These are phyloP conservation scores for Choanephora cucurbitarum DNA, from an alignment of 371 early-diverging fungal species.

Conservation along the genomic window DNA sequence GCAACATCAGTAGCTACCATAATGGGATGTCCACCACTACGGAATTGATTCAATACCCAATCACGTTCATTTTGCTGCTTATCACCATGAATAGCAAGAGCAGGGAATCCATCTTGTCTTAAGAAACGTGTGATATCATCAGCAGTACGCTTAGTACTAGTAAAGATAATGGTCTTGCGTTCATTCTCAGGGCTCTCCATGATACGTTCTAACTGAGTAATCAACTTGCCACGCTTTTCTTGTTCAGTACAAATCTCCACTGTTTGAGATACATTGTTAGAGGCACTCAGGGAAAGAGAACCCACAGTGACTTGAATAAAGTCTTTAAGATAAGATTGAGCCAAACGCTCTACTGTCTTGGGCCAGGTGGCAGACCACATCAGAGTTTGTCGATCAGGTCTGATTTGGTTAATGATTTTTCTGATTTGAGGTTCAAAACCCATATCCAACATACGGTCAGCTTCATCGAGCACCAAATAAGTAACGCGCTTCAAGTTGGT, in stretches of 20 bases:
- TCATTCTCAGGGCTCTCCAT: conserved; percentile 74
- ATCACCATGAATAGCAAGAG: conserved; percentile 99
- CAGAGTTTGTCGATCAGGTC: conserved; percentile 98
- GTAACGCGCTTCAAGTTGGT: conserved; percentile 96
- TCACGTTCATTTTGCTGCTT: conserved; percentile 99
- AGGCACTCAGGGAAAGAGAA: conserved; percentile 91
- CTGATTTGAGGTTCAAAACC: conserved; percentile 99
- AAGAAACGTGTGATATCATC: conserved; percentile 94
- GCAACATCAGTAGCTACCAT: conserved; percentile 99
- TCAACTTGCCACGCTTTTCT: conserved; percentile 85
- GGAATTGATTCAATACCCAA: conserved; percentile 94
- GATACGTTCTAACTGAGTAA: conserved; percentile 74
- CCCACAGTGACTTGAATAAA: conserved; percentile 99
- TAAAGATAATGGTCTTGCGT: conserved; percentile 94
- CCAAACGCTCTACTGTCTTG: conserved; percentile 94
- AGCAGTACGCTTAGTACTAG: conserved; percentile 97
- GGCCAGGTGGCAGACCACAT: conserved; percentile 99
- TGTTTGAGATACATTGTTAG: conserved; percentile 93
- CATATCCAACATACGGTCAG: conserved; percentile 99
- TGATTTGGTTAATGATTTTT: conserved; percentile 98
- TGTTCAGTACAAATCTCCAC: conserved; percentile 87
- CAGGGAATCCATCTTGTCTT: conserved; percentile 94
- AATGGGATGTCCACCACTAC: conserved; percentile 84
- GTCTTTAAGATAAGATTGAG: conserved; percentile 92
- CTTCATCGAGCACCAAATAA: conserved; percentile 98